These are phyloP conservation scores for Botryobasidium botryosum DNA, from an alignment of 768 basidiomycete species.

Conservation along the genomic window DNA sequence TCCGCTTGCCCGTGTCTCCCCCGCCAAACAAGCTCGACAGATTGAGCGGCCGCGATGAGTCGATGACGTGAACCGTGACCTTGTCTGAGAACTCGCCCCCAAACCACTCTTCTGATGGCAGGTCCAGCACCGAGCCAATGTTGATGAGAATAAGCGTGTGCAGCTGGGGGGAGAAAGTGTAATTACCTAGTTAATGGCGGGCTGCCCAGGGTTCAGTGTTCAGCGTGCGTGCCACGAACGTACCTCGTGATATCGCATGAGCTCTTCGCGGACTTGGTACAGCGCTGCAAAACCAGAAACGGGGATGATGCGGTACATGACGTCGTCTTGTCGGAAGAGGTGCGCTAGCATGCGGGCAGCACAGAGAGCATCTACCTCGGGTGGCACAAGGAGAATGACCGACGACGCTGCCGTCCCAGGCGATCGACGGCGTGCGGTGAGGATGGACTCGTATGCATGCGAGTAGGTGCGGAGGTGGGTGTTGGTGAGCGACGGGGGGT, in stretches of 20 bases:
- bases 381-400: conserved; percentile 70
- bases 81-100: conserved; percentile 46
- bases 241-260: conserved; percentile 52
- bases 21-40: conserved; percentile 68
- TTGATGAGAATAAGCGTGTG: conserved; percentile 85
- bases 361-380: conserved; percentile 85
- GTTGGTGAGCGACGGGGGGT: too few relatives aligned
- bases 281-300: conserved; percentile 73
- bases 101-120: conserved; percentile 59
- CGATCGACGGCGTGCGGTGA: background rate
- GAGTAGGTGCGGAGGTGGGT: too few relatives aligned
- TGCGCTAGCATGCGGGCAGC: conserved; percentile 80
- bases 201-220: background rate
- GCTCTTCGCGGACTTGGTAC: conserved; percentile 43
- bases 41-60: conserved; percentile 82
- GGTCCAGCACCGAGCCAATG: conserved; percentile 77
- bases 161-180: conserved; percentile 29
- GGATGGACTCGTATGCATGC: background rate
- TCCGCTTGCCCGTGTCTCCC: conserved; percentile 38
- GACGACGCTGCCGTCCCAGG: conserved; percentile 41
- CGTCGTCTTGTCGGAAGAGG: conserved; percentile 84
- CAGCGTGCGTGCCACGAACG: conserved; percentile 12
- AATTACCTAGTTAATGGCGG: background rate
- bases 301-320: conserved; percentile 79
- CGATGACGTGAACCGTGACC: conserved; percentile 80